A percentile compares a stretch with the other conserved stretches of the same genome.
Conservation (phyloP, 495 filamentous ascomycete species). For the Niebla homalea region DNA sequence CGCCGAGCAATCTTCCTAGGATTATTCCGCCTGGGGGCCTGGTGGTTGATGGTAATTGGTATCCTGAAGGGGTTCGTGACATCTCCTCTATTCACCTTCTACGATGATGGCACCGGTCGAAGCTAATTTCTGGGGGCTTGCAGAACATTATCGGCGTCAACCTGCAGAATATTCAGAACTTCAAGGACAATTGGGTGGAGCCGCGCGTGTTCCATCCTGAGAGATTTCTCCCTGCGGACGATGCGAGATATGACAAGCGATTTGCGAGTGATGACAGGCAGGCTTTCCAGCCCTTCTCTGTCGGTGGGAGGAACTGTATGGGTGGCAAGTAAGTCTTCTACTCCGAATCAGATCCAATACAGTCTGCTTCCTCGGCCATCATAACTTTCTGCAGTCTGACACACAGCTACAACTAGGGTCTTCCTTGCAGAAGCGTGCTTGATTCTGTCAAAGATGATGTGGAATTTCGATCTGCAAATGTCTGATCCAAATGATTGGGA, state of each 20-base stretch:
- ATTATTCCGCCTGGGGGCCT: neutral
- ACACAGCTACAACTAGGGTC: neutral
- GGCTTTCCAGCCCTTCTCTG: slow-evolving; percentile 29
- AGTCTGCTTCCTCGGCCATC: no score
- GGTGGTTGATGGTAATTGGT: slow-evolving; percentile 2
- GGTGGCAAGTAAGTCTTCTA: slow-evolving; percentile 26
- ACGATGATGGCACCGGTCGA: neutral
- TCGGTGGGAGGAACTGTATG: slow-evolving; percentile 31
- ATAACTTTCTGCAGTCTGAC: no score
- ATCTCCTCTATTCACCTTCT: neutral
- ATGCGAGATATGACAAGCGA: slow-evolving; percentile 8
- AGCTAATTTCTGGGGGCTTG: neutral
- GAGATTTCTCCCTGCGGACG: neutral
- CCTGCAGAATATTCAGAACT: slow-evolving; percentile 3
- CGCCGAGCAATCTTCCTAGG: slow-evolving; percentile 4
- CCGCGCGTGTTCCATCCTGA: slow-evolving; percentile 7
- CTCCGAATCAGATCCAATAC: no score
- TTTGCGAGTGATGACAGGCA: slow-evolving; percentile 26
- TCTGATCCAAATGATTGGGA: neutral
- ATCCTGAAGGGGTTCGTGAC: slow-evolving; percentile 1
- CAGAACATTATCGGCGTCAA: slow-evolving; percentile 6
- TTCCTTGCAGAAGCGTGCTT: slow-evolving; percentile 6
- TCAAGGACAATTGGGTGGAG: slow-evolving; percentile 1
- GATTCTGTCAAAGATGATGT: slow-evolving; percentile 9
- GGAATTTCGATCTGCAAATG: slow-evolving; percentile 6